Conservation (phyloP, 2,329 filamentous ascomycete genomes). For the Aspergillus tanneri region DNA sequence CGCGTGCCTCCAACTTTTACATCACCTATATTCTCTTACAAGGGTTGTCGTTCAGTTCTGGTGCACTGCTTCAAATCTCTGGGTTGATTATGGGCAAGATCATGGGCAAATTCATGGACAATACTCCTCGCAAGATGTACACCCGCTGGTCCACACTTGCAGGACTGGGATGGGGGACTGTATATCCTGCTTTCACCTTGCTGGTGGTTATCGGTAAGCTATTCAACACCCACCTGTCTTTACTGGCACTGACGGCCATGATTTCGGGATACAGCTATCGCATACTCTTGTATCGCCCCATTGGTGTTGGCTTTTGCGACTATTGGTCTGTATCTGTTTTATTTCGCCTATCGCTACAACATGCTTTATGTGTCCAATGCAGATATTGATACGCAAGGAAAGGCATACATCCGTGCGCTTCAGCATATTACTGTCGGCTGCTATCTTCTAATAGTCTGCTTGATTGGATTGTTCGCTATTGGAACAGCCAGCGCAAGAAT, state of each 20-base stretch:
- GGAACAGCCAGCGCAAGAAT: constrained; percentile 61
- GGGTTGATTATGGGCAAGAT: constrained; percentile 74
- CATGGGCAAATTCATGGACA: constrained; percentile 71
- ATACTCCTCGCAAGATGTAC: constrained; percentile 78
- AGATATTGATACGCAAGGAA: constrained; percentile 79
- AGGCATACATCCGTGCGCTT: constrained; percentile 82
- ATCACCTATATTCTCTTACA: constrained; percentile 94
- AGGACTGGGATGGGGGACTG: constrained; percentile 77
- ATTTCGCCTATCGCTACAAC: constrained; percentile 87
- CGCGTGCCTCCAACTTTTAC: constrained; percentile 88
- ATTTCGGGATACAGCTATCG: constrained; percentile 59
- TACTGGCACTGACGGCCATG: not conserved
- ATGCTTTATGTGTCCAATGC: constrained; percentile 82
- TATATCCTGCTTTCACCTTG: constrained; percentile 78
- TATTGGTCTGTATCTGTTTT: constrained; percentile 75
- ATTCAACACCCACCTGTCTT: constrained; percentile 6
- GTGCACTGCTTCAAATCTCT: constrained; percentile 69
- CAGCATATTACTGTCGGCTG: constrained; percentile 82
- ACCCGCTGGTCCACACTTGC: constrained; percentile 71
- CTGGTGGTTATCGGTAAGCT: constrained; percentile 71
- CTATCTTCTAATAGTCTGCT: constrained; percentile 77
- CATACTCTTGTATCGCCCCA: constrained; percentile 83
- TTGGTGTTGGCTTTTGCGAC: constrained; percentile 80
- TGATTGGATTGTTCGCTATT: constrained; percentile 81
- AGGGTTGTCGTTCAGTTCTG: constrained; percentile 74